Percentiles rank a stretch among this genome's conserved stretches.
Evolutionary conservation across 805 yeast genomes (phyloP).

Genomic region (Saturnispora sekii): DNA sequence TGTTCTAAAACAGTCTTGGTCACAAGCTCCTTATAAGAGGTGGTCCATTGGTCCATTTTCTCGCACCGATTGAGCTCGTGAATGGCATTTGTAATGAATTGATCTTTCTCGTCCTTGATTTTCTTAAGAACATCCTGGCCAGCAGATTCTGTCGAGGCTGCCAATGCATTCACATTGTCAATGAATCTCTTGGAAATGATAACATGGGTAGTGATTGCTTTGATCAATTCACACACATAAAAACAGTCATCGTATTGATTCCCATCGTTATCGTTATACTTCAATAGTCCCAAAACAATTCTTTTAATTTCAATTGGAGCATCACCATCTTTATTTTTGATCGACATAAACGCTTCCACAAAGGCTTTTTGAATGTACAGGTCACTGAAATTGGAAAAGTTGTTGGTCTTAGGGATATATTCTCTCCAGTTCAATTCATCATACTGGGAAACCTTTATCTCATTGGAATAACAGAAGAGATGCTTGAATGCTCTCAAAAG

Average conservation of each 20-base stretch:
- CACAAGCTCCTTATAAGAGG: constrained; percentile 53
- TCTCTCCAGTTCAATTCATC: constrained; percentile 27
- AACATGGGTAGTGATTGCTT: constrained; percentile 35
- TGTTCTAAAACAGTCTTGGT: constrained; percentile 48
- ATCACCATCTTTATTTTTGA: constrained; percentile 54
- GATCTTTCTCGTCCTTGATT: constrained; percentile 22
- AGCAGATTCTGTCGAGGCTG: constrained; percentile 9
- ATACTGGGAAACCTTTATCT: constrained; percentile 18
- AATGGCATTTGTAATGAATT: constrained; percentile 38
- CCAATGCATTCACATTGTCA: constrained; percentile 17
- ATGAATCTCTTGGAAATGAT: constrained; percentile 19
- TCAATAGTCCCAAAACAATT: constrained; percentile 59
- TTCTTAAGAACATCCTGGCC: constrained; percentile 1
- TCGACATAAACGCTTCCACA: constrained; percentile 47
- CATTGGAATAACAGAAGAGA: constrained; percentile 60
- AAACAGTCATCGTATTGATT: constrained; percentile 67
- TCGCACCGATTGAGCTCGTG: constrained; percentile 66
- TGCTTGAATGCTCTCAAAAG: constrained; percentile 58
- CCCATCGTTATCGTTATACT: constrained; percentile 77
- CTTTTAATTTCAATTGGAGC: constrained; percentile 46
- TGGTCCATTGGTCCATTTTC: constrained; percentile 79
- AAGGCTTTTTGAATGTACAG: constrained; percentile 66
- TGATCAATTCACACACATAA: constrained; percentile 52
- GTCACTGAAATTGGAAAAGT: constrained; percentile 61
- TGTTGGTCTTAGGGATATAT: constrained; percentile 67